Evolutionary conservation across 257 asterid species (phyloP).

Genomic region (Cynanchum wilfordii): DNA sequence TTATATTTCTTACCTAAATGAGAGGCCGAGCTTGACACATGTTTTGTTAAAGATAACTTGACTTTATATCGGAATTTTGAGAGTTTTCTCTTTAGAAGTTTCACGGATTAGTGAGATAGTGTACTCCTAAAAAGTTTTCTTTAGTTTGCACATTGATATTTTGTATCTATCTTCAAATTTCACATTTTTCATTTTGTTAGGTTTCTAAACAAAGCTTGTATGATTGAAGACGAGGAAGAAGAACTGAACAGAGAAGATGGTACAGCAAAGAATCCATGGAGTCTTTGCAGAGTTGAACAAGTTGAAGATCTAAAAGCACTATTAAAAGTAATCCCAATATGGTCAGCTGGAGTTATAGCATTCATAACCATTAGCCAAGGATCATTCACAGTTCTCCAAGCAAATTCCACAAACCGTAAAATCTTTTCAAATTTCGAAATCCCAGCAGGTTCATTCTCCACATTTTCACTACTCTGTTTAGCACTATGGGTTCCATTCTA

Average conservation of each 20-base stretch:
- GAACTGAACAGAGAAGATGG: conserved; percentile 38
- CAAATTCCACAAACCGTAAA: conserved; percentile 50
- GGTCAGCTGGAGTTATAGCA: conserved; percentile 67
- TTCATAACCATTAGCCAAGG: conserved; percentile 33
- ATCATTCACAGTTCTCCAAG: conserved; percentile 62
- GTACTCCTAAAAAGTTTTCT: too few relatives aligned
- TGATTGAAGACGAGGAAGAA: conserved; percentile 15
- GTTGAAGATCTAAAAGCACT: conserved; percentile 68
- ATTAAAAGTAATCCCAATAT: conserved; percentile 55
- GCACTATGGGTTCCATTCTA: conserved; percentile 51
- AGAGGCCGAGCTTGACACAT: too few relatives aligned
- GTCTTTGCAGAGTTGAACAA: conserved; percentile 65
- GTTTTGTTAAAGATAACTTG: too few relatives aligned
- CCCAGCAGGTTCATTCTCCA: conserved; percentile 67
- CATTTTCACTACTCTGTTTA: conserved; percentile 33
- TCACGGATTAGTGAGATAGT: too few relatives aligned
- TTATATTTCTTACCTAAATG: too few relatives aligned
- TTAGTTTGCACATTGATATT: too few relatives aligned
- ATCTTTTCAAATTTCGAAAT: conserved; percentile 43
- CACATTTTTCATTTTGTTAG: conserved; percentile 3
- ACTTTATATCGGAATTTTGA: too few relatives aligned
- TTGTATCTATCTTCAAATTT: too few relatives aligned
- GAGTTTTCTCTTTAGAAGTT: too few relatives aligned
- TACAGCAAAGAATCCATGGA: conserved; percentile 42
- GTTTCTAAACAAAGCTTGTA: conserved; percentile 73